Percentiles rank a stretch among this genome's conserved stretches.
phyloP scores from a whole-genome alignment of 2,329 filamentous ascomycete genomes.

The Pseudocercospora crystallina region DNA sequence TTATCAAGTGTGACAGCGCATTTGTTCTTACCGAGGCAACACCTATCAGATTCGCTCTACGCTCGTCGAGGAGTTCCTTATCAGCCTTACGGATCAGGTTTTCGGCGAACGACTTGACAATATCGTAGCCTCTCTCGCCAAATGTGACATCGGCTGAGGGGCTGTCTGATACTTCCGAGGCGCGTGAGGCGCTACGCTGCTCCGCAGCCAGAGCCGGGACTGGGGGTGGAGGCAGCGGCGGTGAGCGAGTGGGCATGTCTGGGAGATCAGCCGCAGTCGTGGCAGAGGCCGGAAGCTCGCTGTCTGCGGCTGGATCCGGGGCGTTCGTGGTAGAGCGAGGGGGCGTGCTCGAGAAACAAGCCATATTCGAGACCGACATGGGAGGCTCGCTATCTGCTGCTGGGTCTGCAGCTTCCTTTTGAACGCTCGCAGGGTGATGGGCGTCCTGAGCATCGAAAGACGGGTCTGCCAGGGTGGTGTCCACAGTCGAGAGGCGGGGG shows the following conservation, averaged over 20 bases:
- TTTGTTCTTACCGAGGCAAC: slow-evolving; percentile 19
- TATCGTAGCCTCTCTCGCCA: slow-evolving; percentile 3
- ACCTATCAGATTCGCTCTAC: slow-evolving; percentile 13
- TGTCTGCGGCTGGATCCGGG: too few species aligned
- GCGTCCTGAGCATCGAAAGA: too few species aligned
- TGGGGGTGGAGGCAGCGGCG: background rate
- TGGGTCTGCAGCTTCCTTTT: slow-evolving; percentile 6
- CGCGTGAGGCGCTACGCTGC: background rate
- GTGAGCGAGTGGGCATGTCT: background rate
- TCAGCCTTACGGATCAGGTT: slow-evolving; percentile 14
- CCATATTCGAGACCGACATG: too few species aligned
- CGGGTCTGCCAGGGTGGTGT: too few species aligned
- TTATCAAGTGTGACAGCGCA: background rate
- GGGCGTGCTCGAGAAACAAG: too few species aligned
- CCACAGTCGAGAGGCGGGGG: too few species aligned
- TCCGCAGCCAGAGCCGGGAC: background rate
- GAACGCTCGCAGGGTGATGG: background rate
- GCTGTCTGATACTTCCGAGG: background rate
- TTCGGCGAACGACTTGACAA: slow-evolving; percentile 6
- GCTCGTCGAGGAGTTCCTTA: slow-evolving; percentile 9
- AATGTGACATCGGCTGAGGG: too few species aligned
- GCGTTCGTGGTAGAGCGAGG: too few species aligned
- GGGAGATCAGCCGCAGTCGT: too few species aligned
- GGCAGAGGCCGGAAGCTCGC: too few species aligned
- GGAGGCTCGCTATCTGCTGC: background rate